Conservation (phyloP, 75 land plant genomes). For the Cryptomeria japonica region DNA sequence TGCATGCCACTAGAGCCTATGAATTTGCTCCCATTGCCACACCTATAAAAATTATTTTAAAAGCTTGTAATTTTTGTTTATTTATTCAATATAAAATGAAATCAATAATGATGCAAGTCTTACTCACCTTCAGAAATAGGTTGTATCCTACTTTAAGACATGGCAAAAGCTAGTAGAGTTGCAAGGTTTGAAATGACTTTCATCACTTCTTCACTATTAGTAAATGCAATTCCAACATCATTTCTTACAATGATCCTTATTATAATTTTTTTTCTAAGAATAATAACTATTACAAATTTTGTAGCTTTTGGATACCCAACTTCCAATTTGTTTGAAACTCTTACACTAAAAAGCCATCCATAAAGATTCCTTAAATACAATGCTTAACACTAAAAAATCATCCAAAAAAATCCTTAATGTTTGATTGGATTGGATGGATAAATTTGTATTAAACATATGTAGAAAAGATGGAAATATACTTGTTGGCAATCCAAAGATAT, state of each 20-base stretch:
- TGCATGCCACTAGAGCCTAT: background rate
- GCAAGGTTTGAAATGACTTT: slow-evolving; percentile 1
- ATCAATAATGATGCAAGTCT: background rate
- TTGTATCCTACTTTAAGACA: slow-evolving; percentile 23
- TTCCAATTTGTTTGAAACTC: slow-evolving; percentile 39
- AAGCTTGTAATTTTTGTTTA: background rate
- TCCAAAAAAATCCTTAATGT: too few species aligned
- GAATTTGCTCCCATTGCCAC: slow-evolving; percentile 19
- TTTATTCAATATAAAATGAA: background rate
- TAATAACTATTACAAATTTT: slow-evolving; percentile 16
- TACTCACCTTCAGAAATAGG: slow-evolving; percentile 16
- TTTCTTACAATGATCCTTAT: slow-evolving; percentile 21
- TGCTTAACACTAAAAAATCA: too few species aligned
- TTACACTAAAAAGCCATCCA: slow-evolving; percentile 14
- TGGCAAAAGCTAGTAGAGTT: slow-evolving; percentile 22
- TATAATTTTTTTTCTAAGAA: slow-evolving; percentile 10
- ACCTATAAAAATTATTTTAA: slow-evolving; percentile 6
- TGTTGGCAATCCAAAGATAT: slow-evolving; percentile 9
- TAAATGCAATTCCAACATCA: slow-evolving; percentile 21
- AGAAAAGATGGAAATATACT: background rate
- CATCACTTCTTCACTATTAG: slow-evolving; percentile 14
- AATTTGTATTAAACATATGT: too few species aligned
- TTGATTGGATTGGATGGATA: background rate
- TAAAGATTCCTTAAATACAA: background rate
- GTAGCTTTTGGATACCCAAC: slow-evolving; percentile 28